Conservation (phyloP, 2,329 filamentous ascomycete species). For the Calonectria naviculata region DNA sequence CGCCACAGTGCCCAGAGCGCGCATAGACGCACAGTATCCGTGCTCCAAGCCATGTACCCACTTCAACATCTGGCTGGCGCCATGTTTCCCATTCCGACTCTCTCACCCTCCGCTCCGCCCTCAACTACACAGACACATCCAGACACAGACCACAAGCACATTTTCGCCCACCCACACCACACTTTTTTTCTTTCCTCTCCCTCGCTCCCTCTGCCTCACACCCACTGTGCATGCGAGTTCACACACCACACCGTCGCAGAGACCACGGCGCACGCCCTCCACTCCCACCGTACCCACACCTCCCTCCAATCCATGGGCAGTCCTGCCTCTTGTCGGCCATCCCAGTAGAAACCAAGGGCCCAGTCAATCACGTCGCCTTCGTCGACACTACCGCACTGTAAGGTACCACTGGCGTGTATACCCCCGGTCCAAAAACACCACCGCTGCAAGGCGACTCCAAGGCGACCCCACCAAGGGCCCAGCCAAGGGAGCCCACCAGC, state of each 20-base stretch:
- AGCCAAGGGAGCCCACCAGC: constrained; percentile 9
- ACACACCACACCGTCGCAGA: not conserved
- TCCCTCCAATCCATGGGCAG: constrained; percentile 11
- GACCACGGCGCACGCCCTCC: not conserved
- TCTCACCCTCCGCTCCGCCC: not conserved
- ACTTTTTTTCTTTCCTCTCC: not conserved
- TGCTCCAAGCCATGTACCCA: constrained; percentile 6
- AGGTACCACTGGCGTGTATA: constrained; percentile 19
- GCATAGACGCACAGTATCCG: not conserved
- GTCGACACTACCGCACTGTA: constrained; percentile 19
- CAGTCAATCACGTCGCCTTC: constrained; percentile 13
- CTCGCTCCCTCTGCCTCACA: not conserved
- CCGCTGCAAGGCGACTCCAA: constrained; percentile 4
- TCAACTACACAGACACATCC: constrained; percentile 7
- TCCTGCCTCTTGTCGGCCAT: constrained; percentile 16
- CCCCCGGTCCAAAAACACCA: constrained; percentile 13
- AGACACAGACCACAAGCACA: not conserved
- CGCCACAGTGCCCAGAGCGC: not conserved
- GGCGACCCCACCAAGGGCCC: constrained; percentile 4
- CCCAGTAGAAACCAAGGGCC: constrained; percentile 12
- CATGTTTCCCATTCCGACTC: constrained; percentile 18
- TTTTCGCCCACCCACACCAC: constrained; percentile 9
- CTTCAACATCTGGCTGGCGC: constrained; percentile 11
- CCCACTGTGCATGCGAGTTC: not conserved
- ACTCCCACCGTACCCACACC: not conserved